Base-by-base conservation (phyloP, 331 rosid genomes). In the Rosa hybrid region DNA sequence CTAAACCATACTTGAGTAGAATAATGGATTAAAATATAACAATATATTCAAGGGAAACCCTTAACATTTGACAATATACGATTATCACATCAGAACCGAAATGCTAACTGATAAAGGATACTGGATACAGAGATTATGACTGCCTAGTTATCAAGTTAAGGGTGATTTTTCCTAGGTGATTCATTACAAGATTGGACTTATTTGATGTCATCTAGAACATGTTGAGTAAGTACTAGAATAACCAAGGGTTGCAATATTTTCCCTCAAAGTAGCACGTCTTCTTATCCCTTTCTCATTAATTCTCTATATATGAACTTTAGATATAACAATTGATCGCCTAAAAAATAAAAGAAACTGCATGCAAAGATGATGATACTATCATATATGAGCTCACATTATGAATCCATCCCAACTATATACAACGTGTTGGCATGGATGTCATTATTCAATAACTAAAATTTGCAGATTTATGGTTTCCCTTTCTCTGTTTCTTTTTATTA, bases 1-100 rank as follows among this genome's bases (percentile, higher is more conserved):
- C 45, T 56, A 71, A 54, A 71, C 34, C 70, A 68, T n/a, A 54
- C 56, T 75, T 65, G 68, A 85, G 68, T 67, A 65, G 13, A 72
- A 51, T 54, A 65, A 51, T 73, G 50, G 12, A 68, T 14, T 7
- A 75, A 17, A 34, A 76, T 76, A 76, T 6, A 23, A 23, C 12
- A 59, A 57, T 34, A 21, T 63, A n/a, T 50, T 51, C 20, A 77
- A 71, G 53, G 46, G 38, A 77, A 65, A 13, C 41, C 56, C 67
- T 13, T n/a, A 51, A 27, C 38, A 51, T 27, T 23, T 8, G 38
- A 74, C 25, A 53, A 44, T 27, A 44, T 13, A 27, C 23, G 25
- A 27, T 30, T 39, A 81, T 77, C 25, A 21, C 69, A 71, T 20
- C 50, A 41, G 59, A 13, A 25, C 44, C 44, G 9, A 12, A 14